Evolutionary conservation across 73 alveolate species (phyloP), one percentile per base, ranked within the genome.

Genomic region (Symbiodinium pilosum): DNA sequence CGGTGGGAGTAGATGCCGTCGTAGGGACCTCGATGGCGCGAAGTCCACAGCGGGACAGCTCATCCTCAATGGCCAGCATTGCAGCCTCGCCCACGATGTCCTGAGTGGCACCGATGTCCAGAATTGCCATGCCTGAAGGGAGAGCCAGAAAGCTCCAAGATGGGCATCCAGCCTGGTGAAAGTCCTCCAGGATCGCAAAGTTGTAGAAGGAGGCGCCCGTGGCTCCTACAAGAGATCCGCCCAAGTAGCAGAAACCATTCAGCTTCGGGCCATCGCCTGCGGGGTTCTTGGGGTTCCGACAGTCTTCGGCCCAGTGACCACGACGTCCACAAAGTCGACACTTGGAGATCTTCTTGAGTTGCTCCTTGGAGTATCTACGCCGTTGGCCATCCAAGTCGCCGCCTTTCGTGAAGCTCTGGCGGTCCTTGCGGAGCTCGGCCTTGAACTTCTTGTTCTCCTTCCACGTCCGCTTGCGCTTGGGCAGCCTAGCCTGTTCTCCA

Each of bases 221-320:
- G n/a, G n/a, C n/a, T n/a, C n/a, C n/a, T n/a, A n/a, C n/a, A n/a
- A n/a, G 59, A 47, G 59, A 47, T 6, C 9, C 38, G 9, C 77
- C 77, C 16, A 64, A 36, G 40, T 64, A 64, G 77, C 77, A 64
- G 77, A 64, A 64, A 1, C 77, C 77, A 0, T 32, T 21, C 1
- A 64, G 39, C 77, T 7, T 1, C n/a, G n/a, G n/a, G 32, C 38
- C 32, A 21, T 0, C 0, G 16, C 9, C 77, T 21, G 38, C 32
- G 14, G 77, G 38, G 41, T 9, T 36, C 83, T 52, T 52, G 0
- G 28, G 28, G 4, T 34, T 28, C 0, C 2, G 40, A 41, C 95
- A 88, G 39, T 88, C 95, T 18, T 88, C 95, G 9, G 95, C 95
- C 95, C 95, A 88, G 43, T 88, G 95, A 7, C 95, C 95, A 24